A percentile compares a stretch with the other conserved stretches of the same genome.
Evolutionary conservation across 306 rosid genomes (phyloP).

Genomic region (Vigna trinervia): DNA sequence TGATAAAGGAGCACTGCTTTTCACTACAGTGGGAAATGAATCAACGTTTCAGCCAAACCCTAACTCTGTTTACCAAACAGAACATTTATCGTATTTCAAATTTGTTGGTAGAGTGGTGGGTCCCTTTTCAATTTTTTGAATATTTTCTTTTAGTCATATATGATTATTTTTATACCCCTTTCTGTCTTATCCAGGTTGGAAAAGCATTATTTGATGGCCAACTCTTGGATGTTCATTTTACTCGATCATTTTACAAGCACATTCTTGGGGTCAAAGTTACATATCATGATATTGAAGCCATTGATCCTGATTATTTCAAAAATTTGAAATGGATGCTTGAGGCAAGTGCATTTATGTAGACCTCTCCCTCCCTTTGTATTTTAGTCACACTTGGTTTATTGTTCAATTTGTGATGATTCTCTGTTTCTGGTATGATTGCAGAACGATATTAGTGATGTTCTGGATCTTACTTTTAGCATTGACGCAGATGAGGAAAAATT

Average conservation of each 20-base stretch:
- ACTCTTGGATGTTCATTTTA: slow-evolving; percentile 97
- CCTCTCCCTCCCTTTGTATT: not conserved
- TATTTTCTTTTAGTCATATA: slow-evolving; percentile 29
- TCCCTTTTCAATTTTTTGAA: slow-evolving; percentile 38
- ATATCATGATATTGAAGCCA: slow-evolving; percentile 99
- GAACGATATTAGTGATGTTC: slow-evolving; percentile 87
- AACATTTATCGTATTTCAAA: slow-evolving; percentile 97
- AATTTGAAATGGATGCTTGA: slow-evolving; percentile 99
- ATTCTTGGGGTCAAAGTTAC: slow-evolving; percentile 94
- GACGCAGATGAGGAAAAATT: slow-evolving; percentile 97
- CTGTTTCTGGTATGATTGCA: slow-evolving; percentile 50
- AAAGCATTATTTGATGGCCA: slow-evolving; percentile 98
- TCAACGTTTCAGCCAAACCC: slow-evolving; percentile 99
- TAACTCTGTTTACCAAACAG: slow-evolving; percentile 97
- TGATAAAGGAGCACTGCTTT: slow-evolving; percentile 96
- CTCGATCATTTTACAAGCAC: slow-evolving; percentile 99
- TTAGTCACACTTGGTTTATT: slow-evolving; percentile 22
- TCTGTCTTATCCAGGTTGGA: slow-evolving; percentile 74
- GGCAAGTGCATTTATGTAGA: slow-evolving; percentile 51
- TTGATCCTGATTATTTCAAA: slow-evolving; percentile 92
- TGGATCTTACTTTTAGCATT: slow-evolving; percentile 95
- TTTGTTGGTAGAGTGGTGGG: slow-evolving; percentile 99
- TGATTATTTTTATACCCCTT: slow-evolving; percentile 33
- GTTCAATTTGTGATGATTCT: slow-evolving; percentile 32
- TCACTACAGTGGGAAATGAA: slow-evolving; percentile 97